phyloP scores from a whole-genome alignment of 176 grass and related monocot species.

The Oryza nivara region DNA sequence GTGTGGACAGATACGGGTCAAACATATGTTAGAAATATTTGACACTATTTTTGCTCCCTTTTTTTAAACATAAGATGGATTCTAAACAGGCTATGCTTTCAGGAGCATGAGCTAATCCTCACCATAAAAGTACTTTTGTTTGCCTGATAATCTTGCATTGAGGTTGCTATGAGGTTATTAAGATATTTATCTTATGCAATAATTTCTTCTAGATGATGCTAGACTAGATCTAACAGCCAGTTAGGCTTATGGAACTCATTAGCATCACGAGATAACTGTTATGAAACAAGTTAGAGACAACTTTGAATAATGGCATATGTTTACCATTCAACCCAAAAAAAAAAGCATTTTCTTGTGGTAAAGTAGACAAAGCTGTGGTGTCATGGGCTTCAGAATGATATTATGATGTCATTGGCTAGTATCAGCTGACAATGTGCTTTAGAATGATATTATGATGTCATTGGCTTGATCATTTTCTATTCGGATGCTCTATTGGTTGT shows the following conservation, averaged over 20 bases:
- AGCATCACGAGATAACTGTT: constrained; percentile 8
- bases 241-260: neutral
- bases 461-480: neutral
- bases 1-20: constrained; percentile 70
- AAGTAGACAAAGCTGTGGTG: too few relatives aligned
- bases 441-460: neutral
- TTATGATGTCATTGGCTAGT: neutral
- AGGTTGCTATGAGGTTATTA: neutral
- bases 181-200: neutral
- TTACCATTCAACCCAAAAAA: too few relatives aligned
- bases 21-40: constrained; percentile 41
- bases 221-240: neutral
- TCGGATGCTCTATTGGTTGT: neutral
- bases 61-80: neutral
- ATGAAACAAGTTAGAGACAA: too few relatives aligned
- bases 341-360: too few relatives aligned
- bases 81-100: constrained; percentile 5
- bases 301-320: too few relatives aligned
- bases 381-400: too few relatives aligned
- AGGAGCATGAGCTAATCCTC: constrained; percentile 1
- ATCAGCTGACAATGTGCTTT: neutral
- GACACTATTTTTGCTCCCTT: neutral
- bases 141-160: neutral
- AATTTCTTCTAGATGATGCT: neutral
- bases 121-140: neutral